A percentile compares a stretch with the other conserved stretches of the same genome.
Conservation (phyloP, 169 alveolate genomes). For the Eimeria brunetti region DNA sequence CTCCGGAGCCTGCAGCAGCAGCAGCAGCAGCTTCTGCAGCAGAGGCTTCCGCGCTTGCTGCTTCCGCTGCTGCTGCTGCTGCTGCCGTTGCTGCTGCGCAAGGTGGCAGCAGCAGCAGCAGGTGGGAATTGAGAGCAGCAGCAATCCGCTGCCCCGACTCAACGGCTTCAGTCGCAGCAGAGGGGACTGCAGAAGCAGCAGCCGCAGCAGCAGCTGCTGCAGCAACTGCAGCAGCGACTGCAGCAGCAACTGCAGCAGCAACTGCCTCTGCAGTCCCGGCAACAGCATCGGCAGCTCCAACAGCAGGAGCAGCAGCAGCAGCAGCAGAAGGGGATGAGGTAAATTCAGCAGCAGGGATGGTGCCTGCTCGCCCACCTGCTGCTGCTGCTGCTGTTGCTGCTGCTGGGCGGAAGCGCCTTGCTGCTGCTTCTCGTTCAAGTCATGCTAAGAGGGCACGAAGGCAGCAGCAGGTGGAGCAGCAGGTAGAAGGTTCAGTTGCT, state of each 20-base stretch:
- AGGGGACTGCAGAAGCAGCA: not conserved
- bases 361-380: not conserved
- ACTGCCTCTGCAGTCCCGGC: not conserved
- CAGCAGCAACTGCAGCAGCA: not conserved
- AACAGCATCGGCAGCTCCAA: too few species aligned
- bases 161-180: not conserved
- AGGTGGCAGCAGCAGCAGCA: slow-evolving; percentile 59
- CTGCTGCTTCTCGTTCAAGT: not conserved
- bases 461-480: slow-evolving; percentile 24
- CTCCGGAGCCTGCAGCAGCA: slow-evolving; percentile 2
- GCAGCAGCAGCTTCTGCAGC: slow-evolving; percentile 22
- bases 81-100: not conserved
- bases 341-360: not conserved
- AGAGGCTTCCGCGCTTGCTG: too few species aligned
- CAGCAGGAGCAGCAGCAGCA: not conserved
- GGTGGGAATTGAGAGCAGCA: slow-evolving; percentile 18
- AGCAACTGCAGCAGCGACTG: not conserved
- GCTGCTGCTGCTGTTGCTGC: not conserved
- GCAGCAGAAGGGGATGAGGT: not conserved
- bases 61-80: slow-evolving; percentile 2
- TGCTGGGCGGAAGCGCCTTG: not conserved
- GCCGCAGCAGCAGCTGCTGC: not conserved
- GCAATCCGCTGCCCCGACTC: not conserved
- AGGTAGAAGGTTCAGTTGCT: not conserved
- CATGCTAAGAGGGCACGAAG: not conserved